A percentile compares a stretch with the other conserved stretches of the same genome.
These are phyloP conservation scores for Trichoderma koningii DNA, from an alignment of 2,329 filamentous ascomycete genomes.

Conservation along the genomic window DNA sequence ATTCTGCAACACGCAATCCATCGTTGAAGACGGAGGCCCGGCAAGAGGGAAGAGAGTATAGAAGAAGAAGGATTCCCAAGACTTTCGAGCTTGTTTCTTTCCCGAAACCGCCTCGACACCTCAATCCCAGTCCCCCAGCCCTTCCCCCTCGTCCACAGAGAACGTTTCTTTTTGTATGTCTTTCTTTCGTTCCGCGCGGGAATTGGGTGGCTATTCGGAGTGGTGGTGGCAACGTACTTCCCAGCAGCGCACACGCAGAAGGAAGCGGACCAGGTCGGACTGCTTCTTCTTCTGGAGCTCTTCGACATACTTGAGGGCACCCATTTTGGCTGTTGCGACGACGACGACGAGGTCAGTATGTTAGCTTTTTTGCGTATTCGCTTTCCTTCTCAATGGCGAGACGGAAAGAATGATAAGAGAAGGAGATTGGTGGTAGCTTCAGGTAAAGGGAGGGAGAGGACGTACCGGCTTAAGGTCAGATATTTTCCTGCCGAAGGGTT, in stretches of 20 bases:
- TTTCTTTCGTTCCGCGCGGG: slow-evolving; percentile 10
- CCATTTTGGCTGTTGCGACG: slow-evolving; percentile 71
- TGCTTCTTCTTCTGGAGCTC: slow-evolving; percentile 99
- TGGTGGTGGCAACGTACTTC: slow-evolving; percentile 72
- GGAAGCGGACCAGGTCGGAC: slow-evolving; percentile 99
- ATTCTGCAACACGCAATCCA: neutral
- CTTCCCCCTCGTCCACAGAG: slow-evolving; percentile 27
- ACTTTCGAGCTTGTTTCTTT: neutral
- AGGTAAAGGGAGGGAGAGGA: slow-evolving; percentile 28
- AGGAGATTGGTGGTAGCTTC: neutral
- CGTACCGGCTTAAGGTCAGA: slow-evolving; percentile 43
- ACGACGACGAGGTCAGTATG: slow-evolving; percentile 17
- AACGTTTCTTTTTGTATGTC: slow-evolving; percentile 3
- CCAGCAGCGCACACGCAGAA: slow-evolving; percentile 99
- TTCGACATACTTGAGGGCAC: slow-evolving; percentile 99
- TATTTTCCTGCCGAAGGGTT: slow-evolving; percentile 42
- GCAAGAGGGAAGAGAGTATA: neutral
- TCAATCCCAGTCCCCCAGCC: neutral
- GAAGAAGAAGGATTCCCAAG: slow-evolving; percentile 8
- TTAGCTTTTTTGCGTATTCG: slow-evolving; percentile 4
- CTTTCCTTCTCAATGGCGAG: slow-evolving; percentile 11
- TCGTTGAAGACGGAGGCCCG: neutral
- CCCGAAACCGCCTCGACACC: slow-evolving; percentile 16
- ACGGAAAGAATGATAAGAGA: neutral
- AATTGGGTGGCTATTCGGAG: slow-evolving; percentile 24